These are phyloP conservation scores for Mesotaenium endlicherianum DNA, from an alignment of 139 green algal species.

Conservation along the genomic window DNA sequence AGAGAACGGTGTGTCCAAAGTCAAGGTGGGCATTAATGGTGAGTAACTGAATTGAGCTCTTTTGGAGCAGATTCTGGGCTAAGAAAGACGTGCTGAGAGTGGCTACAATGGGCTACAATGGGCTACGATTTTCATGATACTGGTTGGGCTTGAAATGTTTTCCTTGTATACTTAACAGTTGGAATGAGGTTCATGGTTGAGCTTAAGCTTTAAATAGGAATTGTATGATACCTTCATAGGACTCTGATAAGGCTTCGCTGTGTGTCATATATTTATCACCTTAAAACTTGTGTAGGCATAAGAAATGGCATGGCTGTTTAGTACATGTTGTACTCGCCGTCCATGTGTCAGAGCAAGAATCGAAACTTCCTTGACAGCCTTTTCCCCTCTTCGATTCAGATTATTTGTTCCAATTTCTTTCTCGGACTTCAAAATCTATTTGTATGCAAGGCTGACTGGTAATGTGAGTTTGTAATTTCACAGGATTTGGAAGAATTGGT, in stretches of 20 bases:
- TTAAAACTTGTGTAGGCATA: background rate
- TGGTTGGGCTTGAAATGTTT: background rate
- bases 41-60: background rate
- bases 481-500: slow-evolving; percentile 47
- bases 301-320: background rate
- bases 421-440: no score
- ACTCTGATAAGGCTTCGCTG: background rate
- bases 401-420: no score
- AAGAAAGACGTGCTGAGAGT: no score
- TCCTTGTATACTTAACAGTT: background rate
- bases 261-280: background rate
- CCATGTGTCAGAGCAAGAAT: background rate
- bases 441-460: background rate
- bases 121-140: background rate
- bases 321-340: background rate
- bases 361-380: no score
- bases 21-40: slow-evolving; percentile 34
- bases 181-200: background rate
- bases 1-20: no score
- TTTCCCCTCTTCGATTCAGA: no score
- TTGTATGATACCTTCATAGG: background rate
- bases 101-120: no score
- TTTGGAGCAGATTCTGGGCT: no score
- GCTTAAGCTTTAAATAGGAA: background rate
- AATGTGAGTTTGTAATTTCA: background rate